These are phyloP conservation scores for Anisodus acutangulus DNA, from an alignment of 257 asterid species.

Conservation along the genomic window DNA sequence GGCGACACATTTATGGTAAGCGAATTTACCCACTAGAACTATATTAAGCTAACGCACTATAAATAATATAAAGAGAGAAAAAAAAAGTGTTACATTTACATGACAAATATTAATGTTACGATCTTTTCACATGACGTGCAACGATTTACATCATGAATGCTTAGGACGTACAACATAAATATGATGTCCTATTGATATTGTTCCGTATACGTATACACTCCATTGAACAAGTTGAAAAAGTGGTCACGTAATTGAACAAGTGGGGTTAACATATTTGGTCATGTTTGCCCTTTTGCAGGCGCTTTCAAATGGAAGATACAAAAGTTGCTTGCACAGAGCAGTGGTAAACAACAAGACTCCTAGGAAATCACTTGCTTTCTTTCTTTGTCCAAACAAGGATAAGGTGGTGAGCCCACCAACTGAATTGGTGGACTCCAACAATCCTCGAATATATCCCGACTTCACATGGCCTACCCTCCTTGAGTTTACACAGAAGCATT, in stretches of 20 bases:
- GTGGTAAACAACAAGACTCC: slow-evolving; percentile 80
- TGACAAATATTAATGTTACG: background rate
- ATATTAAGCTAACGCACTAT: background rate
- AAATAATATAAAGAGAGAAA: background rate
- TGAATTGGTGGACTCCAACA: slow-evolving; percentile 70
- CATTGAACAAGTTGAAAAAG: background rate
- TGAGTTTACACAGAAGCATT: slow-evolving; percentile 87
- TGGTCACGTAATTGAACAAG: background rate
- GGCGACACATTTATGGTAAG: slow-evolving; percentile 97
- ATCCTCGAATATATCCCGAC: slow-evolving; percentile 81
- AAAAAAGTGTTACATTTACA: background rate
- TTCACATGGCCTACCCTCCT: slow-evolving; percentile 74
- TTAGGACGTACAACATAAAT: background rate
- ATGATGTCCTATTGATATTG: background rate
- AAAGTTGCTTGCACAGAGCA: slow-evolving; percentile 91
- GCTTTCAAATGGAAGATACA: slow-evolving; percentile 82
- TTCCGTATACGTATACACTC: background rate
- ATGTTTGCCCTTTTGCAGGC: slow-evolving; percentile 56
- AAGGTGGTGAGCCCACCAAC: slow-evolving; percentile 85
- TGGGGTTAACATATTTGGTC: slow-evolving; percentile 4
- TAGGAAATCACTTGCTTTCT: slow-evolving; percentile 90
- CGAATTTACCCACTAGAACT: background rate
- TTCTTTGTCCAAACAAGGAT: slow-evolving; percentile 81
- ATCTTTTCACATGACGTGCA: background rate
- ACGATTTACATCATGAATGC: background rate